These are phyloP conservation scores for Myxozyma mucilagina DNA, from an alignment of 805 yeast species.

Conservation along the genomic window DNA sequence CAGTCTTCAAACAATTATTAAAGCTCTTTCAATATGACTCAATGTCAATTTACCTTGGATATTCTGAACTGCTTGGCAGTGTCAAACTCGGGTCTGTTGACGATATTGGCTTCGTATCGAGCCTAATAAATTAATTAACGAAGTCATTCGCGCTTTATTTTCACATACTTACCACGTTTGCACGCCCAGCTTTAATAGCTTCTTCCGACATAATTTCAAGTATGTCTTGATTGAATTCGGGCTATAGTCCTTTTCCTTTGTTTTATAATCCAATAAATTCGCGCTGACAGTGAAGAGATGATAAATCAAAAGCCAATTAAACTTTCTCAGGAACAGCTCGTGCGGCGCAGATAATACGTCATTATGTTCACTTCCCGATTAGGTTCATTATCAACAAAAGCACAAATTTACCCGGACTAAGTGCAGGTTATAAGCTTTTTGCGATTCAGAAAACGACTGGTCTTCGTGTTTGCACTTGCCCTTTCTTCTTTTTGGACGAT, in stretches of 20 bases:
- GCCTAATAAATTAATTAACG: conserved; percentile 18
- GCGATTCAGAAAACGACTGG: neutral
- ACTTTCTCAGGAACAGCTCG: too few species aligned
- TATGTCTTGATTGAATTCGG: too few species aligned
- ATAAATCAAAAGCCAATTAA: neutral
- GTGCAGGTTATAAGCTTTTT: neutral
- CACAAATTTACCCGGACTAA: too few species aligned
- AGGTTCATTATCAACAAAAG: neutral
- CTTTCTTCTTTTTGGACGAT: neutral
- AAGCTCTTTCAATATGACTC: neutral
- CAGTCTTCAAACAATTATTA: conserved; percentile 21
- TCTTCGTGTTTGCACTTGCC: neutral
- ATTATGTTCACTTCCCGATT: neutral
- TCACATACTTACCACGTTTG: neutral
- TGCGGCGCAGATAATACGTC: neutral
- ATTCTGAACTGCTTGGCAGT: neutral
- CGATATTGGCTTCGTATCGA: conserved; percentile 36
- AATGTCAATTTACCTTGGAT: conserved; percentile 1
- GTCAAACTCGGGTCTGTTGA: conserved; percentile 34
- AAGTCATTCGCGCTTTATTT: neutral
- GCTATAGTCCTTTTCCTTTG: too few species aligned
- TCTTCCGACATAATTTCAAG: neutral
- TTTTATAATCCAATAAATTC: too few species aligned
- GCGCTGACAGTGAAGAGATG: neutral
- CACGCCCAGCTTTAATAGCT: neutral